Evolutionary conservation across 2,329 filamentous ascomycete genomes (phyloP).

Genomic region (Ceratocystis destructans): DNA sequence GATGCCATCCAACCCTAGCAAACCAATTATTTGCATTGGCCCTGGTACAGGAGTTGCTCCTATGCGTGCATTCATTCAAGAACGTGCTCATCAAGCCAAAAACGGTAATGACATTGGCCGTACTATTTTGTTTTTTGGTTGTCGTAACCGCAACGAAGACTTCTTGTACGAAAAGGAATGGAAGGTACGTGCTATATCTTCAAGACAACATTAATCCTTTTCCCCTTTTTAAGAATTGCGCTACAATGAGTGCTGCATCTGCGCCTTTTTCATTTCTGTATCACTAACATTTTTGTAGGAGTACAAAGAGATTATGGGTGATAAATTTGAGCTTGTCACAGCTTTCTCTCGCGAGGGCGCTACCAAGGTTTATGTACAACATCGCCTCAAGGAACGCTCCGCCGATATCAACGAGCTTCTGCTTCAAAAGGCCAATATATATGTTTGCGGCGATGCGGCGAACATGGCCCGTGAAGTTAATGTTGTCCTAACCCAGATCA

Average conservation of each 20-base stretch:
- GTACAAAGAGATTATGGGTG: conserved; percentile 70
- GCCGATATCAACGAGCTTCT: conserved; percentile 79
- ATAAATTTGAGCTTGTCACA: conserved; percentile 79
- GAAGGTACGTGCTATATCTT: conserved; percentile 51
- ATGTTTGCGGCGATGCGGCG: conserved; percentile 93
- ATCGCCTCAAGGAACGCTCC: conserved; percentile 70
- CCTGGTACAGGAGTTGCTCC: conserved; percentile 94
- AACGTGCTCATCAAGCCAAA: conserved; percentile 70
- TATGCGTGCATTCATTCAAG: conserved; percentile 90
- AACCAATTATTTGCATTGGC: conserved; percentile 90
- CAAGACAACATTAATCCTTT: neutral
- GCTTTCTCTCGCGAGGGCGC: conserved; percentile 84
- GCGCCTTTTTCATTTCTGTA: neutral
- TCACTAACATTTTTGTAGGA: conserved; percentile 40
- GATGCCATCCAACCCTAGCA: conserved; percentile 83
- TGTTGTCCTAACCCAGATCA: conserved; percentile 69
- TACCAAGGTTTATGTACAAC: conserved; percentile 94
- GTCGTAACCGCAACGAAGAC: conserved; percentile 75
- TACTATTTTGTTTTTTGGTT: conserved; percentile 89
- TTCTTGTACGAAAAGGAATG: conserved; percentile 88
- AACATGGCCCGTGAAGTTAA: conserved; percentile 96
- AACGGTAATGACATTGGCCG: conserved; percentile 71
- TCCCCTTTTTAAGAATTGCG: neutral
- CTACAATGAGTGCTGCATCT: neutral
- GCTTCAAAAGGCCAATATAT: conserved; percentile 80